Evolutionary conservation across 225 moss, liverwort and hornwort species (phyloP).

Genomic region (Pseudisothecium myosuroides): DNA sequence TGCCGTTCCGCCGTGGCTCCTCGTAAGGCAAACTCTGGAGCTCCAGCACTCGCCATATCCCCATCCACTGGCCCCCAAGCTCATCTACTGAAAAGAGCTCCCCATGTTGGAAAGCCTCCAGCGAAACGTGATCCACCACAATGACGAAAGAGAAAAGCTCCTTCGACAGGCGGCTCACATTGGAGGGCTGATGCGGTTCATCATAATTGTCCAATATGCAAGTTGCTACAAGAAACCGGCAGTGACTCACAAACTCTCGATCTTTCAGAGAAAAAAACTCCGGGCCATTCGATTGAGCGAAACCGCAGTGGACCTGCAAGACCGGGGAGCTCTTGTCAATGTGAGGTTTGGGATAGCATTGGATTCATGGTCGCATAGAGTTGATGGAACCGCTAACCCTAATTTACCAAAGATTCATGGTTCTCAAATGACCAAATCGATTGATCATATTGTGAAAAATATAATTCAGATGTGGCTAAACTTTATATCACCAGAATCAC

Average conservation of each 20-base stretch:
- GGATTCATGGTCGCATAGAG: neutral
- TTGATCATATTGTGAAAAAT: neutral
- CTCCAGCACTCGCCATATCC: neutral
- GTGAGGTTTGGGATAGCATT: neutral
- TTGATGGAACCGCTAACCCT: neutral
- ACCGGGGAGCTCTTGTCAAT: neutral
- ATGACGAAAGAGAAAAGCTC: neutral
- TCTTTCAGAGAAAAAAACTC: neutral
- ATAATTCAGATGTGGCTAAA: neutral
- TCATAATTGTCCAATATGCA: neutral
- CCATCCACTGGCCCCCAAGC: slow-evolving; percentile 1
- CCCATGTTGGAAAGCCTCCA: neutral
- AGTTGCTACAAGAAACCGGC: neutral
- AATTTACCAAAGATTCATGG: neutral
- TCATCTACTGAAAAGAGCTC: neutral
- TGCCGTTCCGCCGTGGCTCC: neutral
- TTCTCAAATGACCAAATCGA: neutral
- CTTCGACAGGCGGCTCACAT: neutral
- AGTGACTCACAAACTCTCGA: neutral
- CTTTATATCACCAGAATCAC: neutral
- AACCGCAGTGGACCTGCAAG: neutral
- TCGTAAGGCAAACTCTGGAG: neutral
- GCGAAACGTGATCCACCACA: neutral
- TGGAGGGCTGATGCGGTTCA: neutral
- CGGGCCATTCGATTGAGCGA: neutral